Evolutionary conservation across 2,329 filamentous ascomycete genomes (phyloP).

Genomic region (Thelonectria olida): DNA sequence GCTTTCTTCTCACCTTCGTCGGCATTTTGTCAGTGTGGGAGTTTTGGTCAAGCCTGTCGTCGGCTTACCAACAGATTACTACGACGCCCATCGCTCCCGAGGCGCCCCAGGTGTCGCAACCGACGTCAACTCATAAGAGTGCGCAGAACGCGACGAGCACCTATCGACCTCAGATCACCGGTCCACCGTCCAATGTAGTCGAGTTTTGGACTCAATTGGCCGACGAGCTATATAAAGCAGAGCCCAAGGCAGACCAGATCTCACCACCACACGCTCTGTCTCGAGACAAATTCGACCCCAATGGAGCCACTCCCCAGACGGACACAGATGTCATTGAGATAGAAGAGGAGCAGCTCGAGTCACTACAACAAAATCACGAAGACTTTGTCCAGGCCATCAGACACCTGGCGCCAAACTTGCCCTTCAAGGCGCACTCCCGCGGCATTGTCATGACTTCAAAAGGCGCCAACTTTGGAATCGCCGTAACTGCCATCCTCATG

Average conservation of each 20-base stretch:
- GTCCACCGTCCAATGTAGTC: constrained; percentile 22
- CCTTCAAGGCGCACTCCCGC: constrained; percentile 19
- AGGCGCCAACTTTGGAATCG: constrained; percentile 28
- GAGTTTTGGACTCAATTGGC: constrained; percentile 28
- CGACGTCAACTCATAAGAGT: not conserved
- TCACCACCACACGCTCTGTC: constrained; percentile 16
- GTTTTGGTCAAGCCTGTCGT: constrained; percentile 26
- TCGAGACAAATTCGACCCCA: constrained; percentile 30
- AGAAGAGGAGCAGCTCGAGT: constrained; percentile 16
- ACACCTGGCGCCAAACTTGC: constrained; percentile 23
- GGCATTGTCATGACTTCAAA: constrained; percentile 35
- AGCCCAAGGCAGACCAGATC: constrained; percentile 28
- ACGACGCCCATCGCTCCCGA: not conserved
- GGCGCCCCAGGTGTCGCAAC: not conserved
- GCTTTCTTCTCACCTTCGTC: constrained; percentile 22
- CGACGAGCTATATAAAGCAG: constrained; percentile 15
- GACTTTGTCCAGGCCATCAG: constrained; percentile 22
- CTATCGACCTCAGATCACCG: constrained; percentile 16
- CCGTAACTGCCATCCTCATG: constrained; percentile 34
- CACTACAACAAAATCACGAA: constrained; percentile 27
- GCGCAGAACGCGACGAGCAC: not conserved
- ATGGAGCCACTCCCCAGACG: constrained; percentile 4
- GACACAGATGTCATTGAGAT: constrained; percentile 29
- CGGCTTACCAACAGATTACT: constrained; percentile 22
- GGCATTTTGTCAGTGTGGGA: constrained; percentile 30